These are phyloP conservation scores for Neofusicoccum ribis DNA, from an alignment of 2,329 filamentous ascomycete genomes.

Conservation along the genomic window DNA sequence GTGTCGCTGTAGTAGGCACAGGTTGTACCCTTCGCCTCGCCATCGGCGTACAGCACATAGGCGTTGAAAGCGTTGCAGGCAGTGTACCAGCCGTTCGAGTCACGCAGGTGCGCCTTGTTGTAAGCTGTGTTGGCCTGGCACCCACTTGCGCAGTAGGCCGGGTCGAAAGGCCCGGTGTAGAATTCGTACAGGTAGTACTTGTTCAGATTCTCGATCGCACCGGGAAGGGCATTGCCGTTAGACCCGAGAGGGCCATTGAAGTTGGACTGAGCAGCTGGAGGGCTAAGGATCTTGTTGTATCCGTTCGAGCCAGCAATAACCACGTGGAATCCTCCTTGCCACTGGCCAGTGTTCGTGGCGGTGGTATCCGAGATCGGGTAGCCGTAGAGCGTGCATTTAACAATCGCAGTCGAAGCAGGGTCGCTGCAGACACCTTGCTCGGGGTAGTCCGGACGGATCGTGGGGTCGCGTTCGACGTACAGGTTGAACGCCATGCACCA, in stretches of 20 bases:
- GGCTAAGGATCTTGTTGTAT: conserved; percentile 13
- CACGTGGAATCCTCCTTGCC: conserved; percentile 24
- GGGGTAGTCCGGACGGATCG: conserved; percentile 8
- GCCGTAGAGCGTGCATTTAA: conserved; percentile 34
- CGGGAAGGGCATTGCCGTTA: conserved; percentile 20
- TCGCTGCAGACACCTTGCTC: conserved; percentile 18
- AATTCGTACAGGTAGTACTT: conserved; percentile 32
- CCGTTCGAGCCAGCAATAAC: conserved; percentile 25
- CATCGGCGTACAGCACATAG: not conserved
- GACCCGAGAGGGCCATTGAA: conserved; percentile 21
- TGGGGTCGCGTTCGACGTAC: conserved; percentile 26
- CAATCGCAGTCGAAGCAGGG: conserved; percentile 22
- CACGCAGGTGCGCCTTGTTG: conserved; percentile 29
- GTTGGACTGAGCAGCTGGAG: not conserved
- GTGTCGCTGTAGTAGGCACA: not conserved
- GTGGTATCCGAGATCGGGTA: conserved; percentile 25
- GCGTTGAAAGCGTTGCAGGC: conserved; percentile 27
- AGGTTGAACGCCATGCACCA: conserved; percentile 27
- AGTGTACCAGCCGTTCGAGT: conserved; percentile 29
- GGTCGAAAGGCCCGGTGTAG: conserved; percentile 30
- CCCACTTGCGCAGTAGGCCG: conserved; percentile 33
- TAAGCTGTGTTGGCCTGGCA: conserved; percentile 39
- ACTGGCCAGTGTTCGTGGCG: conserved; percentile 30
- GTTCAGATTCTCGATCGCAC: conserved; percentile 29
- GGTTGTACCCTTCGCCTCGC: not conserved